Evolutionary conservation across 345 rosid species (phyloP).

Genomic region (Gossypium mustelinum): DNA sequence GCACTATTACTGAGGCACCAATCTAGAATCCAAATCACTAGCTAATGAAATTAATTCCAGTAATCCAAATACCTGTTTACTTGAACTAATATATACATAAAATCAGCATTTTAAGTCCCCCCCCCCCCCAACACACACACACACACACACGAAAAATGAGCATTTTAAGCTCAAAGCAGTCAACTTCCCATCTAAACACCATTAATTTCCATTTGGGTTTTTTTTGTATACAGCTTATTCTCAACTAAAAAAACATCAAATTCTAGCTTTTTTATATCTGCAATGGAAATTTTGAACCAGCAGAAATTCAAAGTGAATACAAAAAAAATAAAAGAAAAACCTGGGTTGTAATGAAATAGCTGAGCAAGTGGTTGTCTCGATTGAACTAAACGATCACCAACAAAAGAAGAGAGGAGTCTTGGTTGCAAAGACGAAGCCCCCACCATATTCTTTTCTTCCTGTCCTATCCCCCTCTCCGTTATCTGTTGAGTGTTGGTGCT

Average conservation of each 20-base stretch:
- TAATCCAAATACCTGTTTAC: neutral
- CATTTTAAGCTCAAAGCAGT: neutral
- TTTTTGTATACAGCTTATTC: neutral
- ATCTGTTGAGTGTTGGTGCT: slow-evolving; percentile 13
- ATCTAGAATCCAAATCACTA: neutral
- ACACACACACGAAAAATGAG: neutral
- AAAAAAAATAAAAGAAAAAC: slow-evolving; percentile 23
- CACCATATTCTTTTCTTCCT: slow-evolving; percentile 37
- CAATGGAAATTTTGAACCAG: neutral
- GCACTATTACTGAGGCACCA: neutral
- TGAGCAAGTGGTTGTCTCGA: slow-evolving; percentile 46
- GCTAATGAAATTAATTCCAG: neutral
- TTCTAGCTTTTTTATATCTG: neutral
- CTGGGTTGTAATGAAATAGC: slow-evolving; percentile 46
- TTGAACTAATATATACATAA: neutral
- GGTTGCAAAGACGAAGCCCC: slow-evolving; percentile 59
- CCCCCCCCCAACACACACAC: too few relatives aligned
- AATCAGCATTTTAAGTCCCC: neutral
- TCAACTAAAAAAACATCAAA: neutral
- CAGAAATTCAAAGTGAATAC: neutral
- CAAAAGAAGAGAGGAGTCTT: slow-evolving; percentile 52
- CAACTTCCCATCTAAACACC: neutral
- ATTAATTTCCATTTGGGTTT: neutral
- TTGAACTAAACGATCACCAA: slow-evolving; percentile 42
- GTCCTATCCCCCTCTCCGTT: slow-evolving; percentile 13